phyloP scores from a whole-genome alignment of 306 rosid genomes.

The Dryas alaskensis region DNA sequence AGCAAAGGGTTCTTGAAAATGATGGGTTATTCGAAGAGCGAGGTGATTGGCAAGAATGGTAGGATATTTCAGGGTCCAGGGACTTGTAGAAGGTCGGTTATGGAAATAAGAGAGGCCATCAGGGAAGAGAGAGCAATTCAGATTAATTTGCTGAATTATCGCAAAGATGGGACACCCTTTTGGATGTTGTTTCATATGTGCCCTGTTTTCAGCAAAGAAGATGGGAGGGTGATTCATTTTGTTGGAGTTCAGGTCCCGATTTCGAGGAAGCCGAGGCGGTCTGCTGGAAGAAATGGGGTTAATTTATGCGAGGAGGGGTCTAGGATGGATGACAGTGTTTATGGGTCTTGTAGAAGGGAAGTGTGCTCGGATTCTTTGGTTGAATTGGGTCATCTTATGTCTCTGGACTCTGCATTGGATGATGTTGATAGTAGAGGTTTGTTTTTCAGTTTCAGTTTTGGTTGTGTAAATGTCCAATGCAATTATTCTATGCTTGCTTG shows the following conservation, averaged over 20 bases:
- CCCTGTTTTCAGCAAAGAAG: conserved; percentile 57
- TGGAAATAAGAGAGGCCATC: conserved; percentile 81
- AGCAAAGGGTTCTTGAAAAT: conserved; percentile 75
- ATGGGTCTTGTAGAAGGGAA: conserved; percentile 74
- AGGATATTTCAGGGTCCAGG: conserved; percentile 71
- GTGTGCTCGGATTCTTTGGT: conserved; percentile 58
- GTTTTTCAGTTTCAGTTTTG: conserved; percentile 20
- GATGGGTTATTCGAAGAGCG: conserved; percentile 60
- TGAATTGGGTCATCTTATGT: conserved; percentile 42
- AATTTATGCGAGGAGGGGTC: conserved; percentile 29
- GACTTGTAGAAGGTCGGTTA: conserved; percentile 62
- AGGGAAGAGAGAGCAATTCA: conserved; percentile 55
- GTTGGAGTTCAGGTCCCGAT: conserved; percentile 82
- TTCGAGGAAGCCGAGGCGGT: conserved; percentile 26
- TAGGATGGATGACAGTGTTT: conserved; percentile 35
- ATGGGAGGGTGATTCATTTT: conserved; percentile 64
- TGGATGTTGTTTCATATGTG: conserved; percentile 70
- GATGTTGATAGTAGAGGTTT: conserved; percentile 54
- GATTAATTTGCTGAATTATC: conserved; percentile 65
- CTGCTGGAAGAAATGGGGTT: conserved; percentile 30
- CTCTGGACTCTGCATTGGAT: conserved; percentile 43
- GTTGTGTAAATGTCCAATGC: background rate
- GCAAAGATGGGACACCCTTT: conserved; percentile 79
- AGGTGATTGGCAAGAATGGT: conserved; percentile 68
- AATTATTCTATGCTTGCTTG: background rate